Evolutionary conservation across 106 monocot genomes (phyloP).

Genomic region (Dendrobium huoshanense): DNA sequence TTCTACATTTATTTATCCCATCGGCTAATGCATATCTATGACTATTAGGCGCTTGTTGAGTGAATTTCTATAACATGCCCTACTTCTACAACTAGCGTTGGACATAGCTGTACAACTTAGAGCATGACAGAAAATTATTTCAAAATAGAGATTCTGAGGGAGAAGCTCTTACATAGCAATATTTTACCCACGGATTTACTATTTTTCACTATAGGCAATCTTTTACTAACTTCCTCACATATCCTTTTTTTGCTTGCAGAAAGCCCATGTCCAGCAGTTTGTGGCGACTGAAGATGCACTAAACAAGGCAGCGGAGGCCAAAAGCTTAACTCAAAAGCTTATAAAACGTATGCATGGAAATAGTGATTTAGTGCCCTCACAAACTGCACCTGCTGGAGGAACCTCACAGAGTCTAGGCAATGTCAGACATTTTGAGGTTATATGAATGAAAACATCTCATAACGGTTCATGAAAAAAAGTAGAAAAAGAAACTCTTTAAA

Average conservation of each 20-base stretch:
- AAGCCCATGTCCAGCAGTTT: conserved; percentile 97
- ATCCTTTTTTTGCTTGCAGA: conserved; percentile 42
- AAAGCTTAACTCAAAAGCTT: conserved; percentile 62
- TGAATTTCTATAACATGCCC: not conserved
- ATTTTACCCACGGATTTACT: not conserved
- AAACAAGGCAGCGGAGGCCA: conserved; percentile 96
- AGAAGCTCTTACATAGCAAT: not conserved
- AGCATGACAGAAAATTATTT: not conserved
- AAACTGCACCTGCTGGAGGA: conserved; percentile 39
- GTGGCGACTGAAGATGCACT: conserved; percentile 95
- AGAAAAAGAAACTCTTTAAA: not conserved
- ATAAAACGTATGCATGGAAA: conserved; percentile 70
- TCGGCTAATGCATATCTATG: not conserved
- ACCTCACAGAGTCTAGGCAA: conserved; percentile 56
- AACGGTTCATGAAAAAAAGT: not conserved
- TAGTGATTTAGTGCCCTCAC: conserved; percentile 43
- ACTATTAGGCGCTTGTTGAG: not conserved
- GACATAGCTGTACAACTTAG: not conserved
- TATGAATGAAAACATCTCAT: not conserved
- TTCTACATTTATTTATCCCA: not conserved
- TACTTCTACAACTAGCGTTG: not conserved
- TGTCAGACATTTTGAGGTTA: conserved; percentile 79
- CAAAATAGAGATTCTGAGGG: not conserved
- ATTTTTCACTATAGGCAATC: not conserved
- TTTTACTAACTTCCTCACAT: not conserved